A percentile compares a stretch with the other conserved stretches of the same genome.
Conservation (phyloP, 2,329 filamentous ascomycete genomes). For the Paramyrothecium roridum region DNA sequence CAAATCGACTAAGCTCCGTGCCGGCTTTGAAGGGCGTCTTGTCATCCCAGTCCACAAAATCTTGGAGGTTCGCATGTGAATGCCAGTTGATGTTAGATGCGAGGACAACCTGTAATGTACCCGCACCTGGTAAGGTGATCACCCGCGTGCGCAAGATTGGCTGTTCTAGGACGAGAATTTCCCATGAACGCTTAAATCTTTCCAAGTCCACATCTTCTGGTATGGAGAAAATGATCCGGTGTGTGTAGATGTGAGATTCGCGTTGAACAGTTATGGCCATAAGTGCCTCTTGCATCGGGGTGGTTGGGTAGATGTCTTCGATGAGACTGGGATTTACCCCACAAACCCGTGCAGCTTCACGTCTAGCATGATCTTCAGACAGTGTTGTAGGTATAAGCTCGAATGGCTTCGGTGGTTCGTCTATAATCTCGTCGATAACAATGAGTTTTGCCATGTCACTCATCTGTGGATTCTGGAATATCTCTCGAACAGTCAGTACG, state of each 20-base stretch:
- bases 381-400: conserved; percentile 12
- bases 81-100: conserved; percentile 9
- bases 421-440: conserved; percentile 2
- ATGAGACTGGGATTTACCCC: background rate
- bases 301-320: conserved; percentile 13
- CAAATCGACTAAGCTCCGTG: conserved; percentile 4
- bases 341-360: background rate
- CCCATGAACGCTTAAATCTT: conserved; percentile 13
- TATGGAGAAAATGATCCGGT: conserved; percentile 12
- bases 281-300: conserved; percentile 15
- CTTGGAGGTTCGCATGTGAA: background rate
- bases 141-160: conserved; percentile 14
- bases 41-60: background rate
- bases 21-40: conserved; percentile 9
- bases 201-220: background rate
- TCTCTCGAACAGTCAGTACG: conserved; percentile 36
- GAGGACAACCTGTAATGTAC: conserved; percentile 11
- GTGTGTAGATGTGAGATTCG: conserved; percentile 11
- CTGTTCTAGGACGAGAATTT: conserved; percentile 3
- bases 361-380: conserved; percentile 2
- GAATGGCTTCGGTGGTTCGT: background rate
- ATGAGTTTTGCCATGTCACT: conserved; percentile 14
- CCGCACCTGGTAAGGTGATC: conserved; percentile 5
- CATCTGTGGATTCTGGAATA: conserved; percentile 28
- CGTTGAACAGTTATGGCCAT: conserved; percentile 14